Conservation (phyloP, 495 filamentous ascomycete species). For the Lasiosphaeria miniovina region DNA sequence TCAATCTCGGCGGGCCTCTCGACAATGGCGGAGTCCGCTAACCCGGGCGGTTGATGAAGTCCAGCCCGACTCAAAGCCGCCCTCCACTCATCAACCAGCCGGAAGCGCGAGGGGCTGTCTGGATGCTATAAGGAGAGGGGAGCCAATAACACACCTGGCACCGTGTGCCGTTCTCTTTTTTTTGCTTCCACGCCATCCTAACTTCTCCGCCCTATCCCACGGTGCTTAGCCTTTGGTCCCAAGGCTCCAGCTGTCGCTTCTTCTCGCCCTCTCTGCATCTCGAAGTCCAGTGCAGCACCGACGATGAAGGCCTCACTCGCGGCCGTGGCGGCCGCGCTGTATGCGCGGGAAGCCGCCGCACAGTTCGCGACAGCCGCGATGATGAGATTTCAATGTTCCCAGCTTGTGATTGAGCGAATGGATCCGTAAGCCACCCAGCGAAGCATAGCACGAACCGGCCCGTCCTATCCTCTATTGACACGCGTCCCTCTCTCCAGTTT, state of each 20-base stretch:
- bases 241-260: neutral
- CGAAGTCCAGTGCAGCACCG: neutral
- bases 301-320: constrained; percentile 27
- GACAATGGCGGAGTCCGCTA: neutral
- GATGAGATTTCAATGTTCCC: constrained; percentile 47
- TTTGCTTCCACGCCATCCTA: neutral
- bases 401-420: constrained; percentile 42
- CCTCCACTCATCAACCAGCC: no score
- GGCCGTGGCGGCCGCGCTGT: constrained; percentile 28
- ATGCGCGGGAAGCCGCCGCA: constrained; percentile 30
- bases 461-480: no score
- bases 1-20: neutral
- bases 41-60: neutral
- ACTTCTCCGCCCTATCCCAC: neutral
- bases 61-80: neutral
- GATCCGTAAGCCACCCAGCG: constrained; percentile 23
- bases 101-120: no score
- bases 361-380: constrained; percentile 35
- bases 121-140: no score
- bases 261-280: neutral
- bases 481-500: constrained; percentile 8
- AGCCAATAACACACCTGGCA: no score
- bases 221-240: neutral
- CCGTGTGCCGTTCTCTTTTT: neutral
- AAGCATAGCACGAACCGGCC: no score